Base-by-base conservation (phyloP, 805 yeast species). In the Candida berthetii region DNA sequence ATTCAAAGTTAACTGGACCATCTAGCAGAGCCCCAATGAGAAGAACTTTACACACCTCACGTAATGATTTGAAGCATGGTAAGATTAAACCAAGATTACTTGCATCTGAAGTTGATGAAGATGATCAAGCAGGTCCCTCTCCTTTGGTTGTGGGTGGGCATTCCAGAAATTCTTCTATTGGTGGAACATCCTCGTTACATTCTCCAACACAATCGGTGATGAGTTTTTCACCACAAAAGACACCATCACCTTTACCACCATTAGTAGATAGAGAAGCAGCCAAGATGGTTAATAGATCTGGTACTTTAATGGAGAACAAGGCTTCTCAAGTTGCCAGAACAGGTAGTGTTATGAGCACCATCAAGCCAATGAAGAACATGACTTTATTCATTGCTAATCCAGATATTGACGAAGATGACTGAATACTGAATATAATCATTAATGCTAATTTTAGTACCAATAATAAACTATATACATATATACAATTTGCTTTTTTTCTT, bases 21-120 rank as follows among this genome's bases (percentile, higher is more conserved):
- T 22, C 24, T 8, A 8, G 8, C 6, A 49, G 40, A 35, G 34
- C 47, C 7, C 36, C 38, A 9, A 48, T 46, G 35, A 44, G 45
- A 45, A 49, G 48, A 38, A 44, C 47, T 20, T 24, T 13, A 29
- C 44, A 13, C 28, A 29, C 31, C 10, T 34, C 36, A 34, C 25
- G 36, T 20, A 57, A 62, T 18, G 82, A 78, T 42, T 64, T 78
- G 55, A 80, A 77, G 52, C 84, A 80, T 54, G 83, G 84, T 6
- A 78, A 68, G 53, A 65, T 76, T 43, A 72, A 78, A 41, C 85
- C 84, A 20, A 70, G 87, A 36, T 68, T 84, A 61, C 65, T 85
- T 45, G 91, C 90, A 2, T 75, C 83, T 19, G 93, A 84, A 57
- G 80, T 84, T 31, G 90, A 82, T 47, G 87, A 82, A 41, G 76